Conservation (phyloP, 768 basidiomycete species). For the Holtermannia corniformis region DNA sequence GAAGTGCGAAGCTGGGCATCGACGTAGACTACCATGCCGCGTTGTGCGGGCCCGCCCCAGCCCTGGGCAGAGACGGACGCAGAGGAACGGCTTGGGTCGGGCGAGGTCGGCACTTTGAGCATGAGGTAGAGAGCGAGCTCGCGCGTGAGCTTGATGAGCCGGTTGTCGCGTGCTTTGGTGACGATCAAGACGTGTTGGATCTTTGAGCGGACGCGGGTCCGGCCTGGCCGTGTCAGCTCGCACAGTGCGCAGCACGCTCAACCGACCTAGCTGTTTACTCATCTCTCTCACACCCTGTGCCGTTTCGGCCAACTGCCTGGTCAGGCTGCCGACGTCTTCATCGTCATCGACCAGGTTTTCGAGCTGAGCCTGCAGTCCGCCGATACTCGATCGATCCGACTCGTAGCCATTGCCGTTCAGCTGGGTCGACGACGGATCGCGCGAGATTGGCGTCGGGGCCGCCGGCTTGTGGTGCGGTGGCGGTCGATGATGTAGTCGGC, state of each 20-base stretch:
- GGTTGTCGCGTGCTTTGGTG: conserved; percentile 95
- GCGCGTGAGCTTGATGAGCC: conserved; percentile 86
- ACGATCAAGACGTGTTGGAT: conserved; percentile 91
- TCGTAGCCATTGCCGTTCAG: conserved; percentile 15
- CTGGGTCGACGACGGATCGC: neutral
- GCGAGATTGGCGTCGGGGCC: conserved; percentile 3
- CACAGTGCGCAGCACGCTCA: conserved; percentile 3
- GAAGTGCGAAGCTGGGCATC: conserved; percentile 82
- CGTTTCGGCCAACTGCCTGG: conserved; percentile 88
- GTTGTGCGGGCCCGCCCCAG: neutral
- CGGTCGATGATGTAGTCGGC: neutral
- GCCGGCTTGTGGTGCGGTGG: conserved; percentile 3
- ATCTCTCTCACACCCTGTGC: conserved; percentile 95
- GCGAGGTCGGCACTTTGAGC: conserved; percentile 49
- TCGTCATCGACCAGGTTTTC: conserved; percentile 47
- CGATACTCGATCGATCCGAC: conserved; percentile 24
- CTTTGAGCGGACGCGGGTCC: conserved; percentile 79
- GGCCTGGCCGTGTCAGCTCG: conserved; percentile 50
- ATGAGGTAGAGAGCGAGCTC: conserved; percentile 92
- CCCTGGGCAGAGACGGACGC: neutral
- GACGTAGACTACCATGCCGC: conserved; percentile 85
- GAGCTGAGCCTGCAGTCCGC: conserved; percentile 17
- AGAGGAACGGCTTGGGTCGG: neutral
- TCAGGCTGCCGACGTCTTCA: conserved; percentile 65
- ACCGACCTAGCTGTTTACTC: conserved; percentile 91